A percentile compares a stretch with the other conserved stretches of the same genome.
phyloP scores from a whole-genome alignment of 768 basidiomycete genomes.

The Macrolepiota dolichaula region DNA sequence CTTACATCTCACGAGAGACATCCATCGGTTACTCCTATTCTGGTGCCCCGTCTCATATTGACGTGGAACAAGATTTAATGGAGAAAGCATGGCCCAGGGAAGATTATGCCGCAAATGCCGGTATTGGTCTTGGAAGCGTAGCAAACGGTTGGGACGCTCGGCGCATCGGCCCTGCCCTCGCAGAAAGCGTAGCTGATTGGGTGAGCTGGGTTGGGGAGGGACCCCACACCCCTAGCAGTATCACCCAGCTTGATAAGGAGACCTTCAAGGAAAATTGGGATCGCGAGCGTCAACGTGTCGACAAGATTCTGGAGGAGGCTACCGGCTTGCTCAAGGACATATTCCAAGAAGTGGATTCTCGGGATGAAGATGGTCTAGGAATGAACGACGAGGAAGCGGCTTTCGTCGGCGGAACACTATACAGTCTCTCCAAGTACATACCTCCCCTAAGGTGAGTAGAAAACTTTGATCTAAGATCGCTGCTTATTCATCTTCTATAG shows the following conservation, averaged over 20 bases:
- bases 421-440: constrained; percentile 56
- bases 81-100: constrained; percentile 74
- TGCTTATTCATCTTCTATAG: constrained; percentile 17
- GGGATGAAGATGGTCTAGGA: constrained; percentile 46
- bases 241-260: constrained; percentile 14
- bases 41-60: constrained; percentile 57
- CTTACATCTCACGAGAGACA: constrained; percentile 56
- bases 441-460: constrained; percentile 52
- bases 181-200: constrained; percentile 59
- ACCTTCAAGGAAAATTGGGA: constrained; percentile 18
- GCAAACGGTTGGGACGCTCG: constrained; percentile 63
- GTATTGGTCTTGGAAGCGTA: constrained; percentile 20
- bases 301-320: constrained; percentile 65
- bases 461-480: neutral
- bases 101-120: constrained; percentile 33
- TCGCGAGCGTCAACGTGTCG: constrained; percentile 28
- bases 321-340: constrained; percentile 70
- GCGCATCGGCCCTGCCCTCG: constrained; percentile 51
- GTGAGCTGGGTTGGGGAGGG: constrained; percentile 31
- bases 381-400: constrained; percentile 68
- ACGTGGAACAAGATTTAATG: constrained; percentile 61
- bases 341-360: constrained; percentile 66
- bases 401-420: constrained; percentile 60
- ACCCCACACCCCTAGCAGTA: constrained; percentile 22
- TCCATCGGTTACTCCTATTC: constrained; percentile 53